Base-by-base conservation (phyloP, 2,329 filamentous ascomycete species). In the Cladosporium sp. region DNA sequence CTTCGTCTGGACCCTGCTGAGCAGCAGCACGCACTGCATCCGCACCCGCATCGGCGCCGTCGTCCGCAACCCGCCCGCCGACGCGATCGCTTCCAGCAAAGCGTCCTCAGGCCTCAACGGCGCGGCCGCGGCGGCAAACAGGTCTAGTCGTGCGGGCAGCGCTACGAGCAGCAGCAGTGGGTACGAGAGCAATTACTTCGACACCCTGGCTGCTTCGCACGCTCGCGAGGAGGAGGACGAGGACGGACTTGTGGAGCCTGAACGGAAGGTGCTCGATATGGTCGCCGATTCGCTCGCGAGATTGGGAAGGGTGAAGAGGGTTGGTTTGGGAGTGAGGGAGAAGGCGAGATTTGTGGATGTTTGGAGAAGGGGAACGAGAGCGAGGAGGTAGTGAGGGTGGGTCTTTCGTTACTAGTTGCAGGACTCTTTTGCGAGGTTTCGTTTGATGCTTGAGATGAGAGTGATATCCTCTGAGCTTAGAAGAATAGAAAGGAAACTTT, bases 1-100 rank as follows among this genome's bases (percentile, higher is more conserved):
- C 1, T 97, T 97, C 72, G 70, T 97, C 8, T 99, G 92, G 92
- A 88, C 87, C 55, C 79, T 97, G 8, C 84, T 96, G 36, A 90
- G 88, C 43, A 85, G 88, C 50, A 89, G 92, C 1, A 95, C 90
- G 1, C 94, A 96, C 64, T 92, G 87, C 67, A 93, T 99, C 67
- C 86, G 92, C 22, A 93, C 97, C 12, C 85, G 94, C 51, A 92
- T 99, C 58, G 94, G 92, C 0, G 89, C 93, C 69, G 84, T 83
- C 1, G 54, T 68, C 7, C 73, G 74, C 70, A 74, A 76, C 63
- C 71, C 68, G 49, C 43, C 69, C 56, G 61, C 63, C 61, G 40
- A 40, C 43, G 19, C 52, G 37, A 30, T 50, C 50, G 68, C 62
- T 47, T 67, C 69, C 40, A 64, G 63, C 55, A 22, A 58, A 64